These are phyloP conservation scores for Diphasiastrum complanatum DNA, from an alignment of 83 land plant species.

Conservation along the genomic window DNA sequence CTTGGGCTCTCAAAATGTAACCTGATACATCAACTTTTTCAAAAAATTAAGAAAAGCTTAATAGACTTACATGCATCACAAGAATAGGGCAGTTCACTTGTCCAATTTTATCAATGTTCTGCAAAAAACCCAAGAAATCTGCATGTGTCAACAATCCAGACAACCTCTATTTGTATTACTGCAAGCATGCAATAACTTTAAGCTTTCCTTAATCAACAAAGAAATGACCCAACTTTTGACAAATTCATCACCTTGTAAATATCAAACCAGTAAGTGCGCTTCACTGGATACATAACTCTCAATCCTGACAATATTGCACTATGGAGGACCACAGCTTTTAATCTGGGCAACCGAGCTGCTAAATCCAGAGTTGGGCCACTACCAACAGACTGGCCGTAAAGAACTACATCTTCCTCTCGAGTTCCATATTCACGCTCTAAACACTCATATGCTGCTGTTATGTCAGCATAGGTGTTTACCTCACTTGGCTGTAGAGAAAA, in stretches of 20 bases:
- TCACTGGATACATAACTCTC: conserved; percentile 24
- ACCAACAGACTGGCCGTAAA: conserved; percentile 64
- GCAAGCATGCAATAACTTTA: conserved; percentile 1
- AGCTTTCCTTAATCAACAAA: not conserved
- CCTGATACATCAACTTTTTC: no score
- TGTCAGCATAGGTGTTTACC: conserved; percentile 10
- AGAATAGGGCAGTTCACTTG: conserved; percentile 56
- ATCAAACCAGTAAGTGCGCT: conserved; percentile 26
- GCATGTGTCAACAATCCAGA: not conserved
- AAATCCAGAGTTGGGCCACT: conserved; percentile 67
- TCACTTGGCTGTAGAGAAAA: conserved; percentile 16
- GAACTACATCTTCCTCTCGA: conserved; percentile 43
- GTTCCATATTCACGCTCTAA: conserved; percentile 36
- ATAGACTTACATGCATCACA: conserved; percentile 57
- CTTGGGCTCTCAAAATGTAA: no score
- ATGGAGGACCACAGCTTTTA: conserved; percentile 22
- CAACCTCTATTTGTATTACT: not conserved
- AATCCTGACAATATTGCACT: conserved; percentile 23
- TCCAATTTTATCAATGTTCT: conserved; percentile 65
- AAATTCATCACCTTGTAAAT: conserved; percentile 26
- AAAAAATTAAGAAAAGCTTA: no score
- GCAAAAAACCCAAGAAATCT: conserved; percentile 12
- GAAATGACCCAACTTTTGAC: no score
- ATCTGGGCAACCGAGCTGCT: conserved; percentile 23
- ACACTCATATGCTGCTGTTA: conserved; percentile 14